Evolutionary conservation across 129 eudicot species (phyloP).

Genomic region (Heracleum sosnowskyi): DNA sequence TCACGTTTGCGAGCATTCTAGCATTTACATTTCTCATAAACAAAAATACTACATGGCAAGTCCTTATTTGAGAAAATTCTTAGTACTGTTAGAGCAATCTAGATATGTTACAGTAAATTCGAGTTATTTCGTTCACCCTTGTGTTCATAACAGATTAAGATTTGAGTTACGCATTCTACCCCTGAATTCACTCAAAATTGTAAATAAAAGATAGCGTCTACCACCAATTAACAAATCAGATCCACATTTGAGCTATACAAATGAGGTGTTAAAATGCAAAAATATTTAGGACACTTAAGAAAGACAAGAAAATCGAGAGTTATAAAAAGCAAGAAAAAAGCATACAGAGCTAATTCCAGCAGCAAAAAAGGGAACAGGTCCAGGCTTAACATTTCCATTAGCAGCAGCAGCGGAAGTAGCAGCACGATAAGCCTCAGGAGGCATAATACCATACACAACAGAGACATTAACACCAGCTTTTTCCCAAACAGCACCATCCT

Average conservation of each 20-base stretch:
- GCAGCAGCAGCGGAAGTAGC: slow-evolving; percentile 37
- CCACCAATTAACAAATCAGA: too few species aligned
- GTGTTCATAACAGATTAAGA: too few species aligned
- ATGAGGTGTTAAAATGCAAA: too few species aligned
- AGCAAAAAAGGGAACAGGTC: slow-evolving; percentile 91
- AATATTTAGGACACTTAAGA: too few species aligned
- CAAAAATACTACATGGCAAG: background rate
- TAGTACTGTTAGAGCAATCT: background rate
- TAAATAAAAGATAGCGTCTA: too few species aligned
- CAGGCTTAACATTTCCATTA: slow-evolving; percentile 51
- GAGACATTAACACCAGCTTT: slow-evolving; percentile 97
- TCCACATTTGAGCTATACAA: too few species aligned
- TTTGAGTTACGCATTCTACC: too few species aligned
- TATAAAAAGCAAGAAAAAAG: too few species aligned
- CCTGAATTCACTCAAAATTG: too few species aligned
- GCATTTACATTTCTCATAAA: background rate
- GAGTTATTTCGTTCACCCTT: too few species aligned
- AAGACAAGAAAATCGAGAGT: too few species aligned
- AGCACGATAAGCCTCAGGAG: slow-evolving; percentile 98
- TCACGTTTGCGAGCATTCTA: background rate
- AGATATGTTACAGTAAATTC: background rate
- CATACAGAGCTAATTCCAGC: slow-evolving; percentile 97
- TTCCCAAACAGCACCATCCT: slow-evolving; percentile 84
- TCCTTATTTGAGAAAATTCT: too few species aligned
- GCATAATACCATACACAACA: slow-evolving; percentile 95